A percentile compares a stretch with the other conserved stretches of the same genome.
These are phyloP conservation scores for Somion occarium DNA, from an alignment of 1,284 basidiomycete species.

Conservation along the genomic window DNA sequence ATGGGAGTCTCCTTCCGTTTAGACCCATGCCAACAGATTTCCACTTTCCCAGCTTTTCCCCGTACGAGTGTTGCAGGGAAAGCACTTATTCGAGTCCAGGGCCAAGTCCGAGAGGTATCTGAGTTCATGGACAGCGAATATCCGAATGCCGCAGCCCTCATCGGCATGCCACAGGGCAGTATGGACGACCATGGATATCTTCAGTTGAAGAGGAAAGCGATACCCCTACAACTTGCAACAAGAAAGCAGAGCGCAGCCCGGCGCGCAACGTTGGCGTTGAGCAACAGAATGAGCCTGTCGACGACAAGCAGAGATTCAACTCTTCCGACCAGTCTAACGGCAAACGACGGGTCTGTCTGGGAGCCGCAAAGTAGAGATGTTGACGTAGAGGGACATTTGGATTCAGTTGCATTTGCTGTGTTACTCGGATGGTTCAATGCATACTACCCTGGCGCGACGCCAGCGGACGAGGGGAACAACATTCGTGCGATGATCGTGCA, in stretches of 20 bases:
- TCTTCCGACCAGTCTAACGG: not conserved
- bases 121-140: not conserved
- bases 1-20: conserved; percentile 13
- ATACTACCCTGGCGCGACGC: not conserved
- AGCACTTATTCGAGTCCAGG: conserved; percentile 4
- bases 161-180: not conserved
- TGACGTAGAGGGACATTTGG: not conserved
- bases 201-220: no score
- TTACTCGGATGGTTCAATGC: not conserved
- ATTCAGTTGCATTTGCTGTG: not conserved
- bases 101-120: not conserved
- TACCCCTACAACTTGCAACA: no score
- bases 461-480: not conserved
- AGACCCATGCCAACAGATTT: conserved; percentile 12
- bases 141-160: not conserved
- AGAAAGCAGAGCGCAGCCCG: not conserved
- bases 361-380: not conserved
- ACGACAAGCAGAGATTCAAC: no score
- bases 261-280: not conserved
- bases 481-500: not conserved
- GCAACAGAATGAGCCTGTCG: no score
- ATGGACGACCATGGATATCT: not conserved
- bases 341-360: not conserved
- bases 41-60: conserved; percentile 22
- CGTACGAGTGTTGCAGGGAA: conserved; percentile 16